Percentiles rank a stretch among this genome's conserved stretches.
phyloP scores from a whole-genome alignment of 2,329 filamentous ascomycete species.

The Aspergillus fructus region DNA sequence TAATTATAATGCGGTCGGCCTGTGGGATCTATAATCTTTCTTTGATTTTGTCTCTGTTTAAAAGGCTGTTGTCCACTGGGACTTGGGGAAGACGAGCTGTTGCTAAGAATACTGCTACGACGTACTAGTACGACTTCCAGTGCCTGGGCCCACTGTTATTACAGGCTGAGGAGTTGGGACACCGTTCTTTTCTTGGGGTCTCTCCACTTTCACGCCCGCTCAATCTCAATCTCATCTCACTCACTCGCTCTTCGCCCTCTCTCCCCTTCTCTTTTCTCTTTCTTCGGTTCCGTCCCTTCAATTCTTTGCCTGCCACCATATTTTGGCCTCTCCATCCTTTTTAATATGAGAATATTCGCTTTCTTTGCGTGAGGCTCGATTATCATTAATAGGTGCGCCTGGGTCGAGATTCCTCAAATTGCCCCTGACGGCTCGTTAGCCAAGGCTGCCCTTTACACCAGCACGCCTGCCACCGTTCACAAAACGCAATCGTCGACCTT shows the following conservation, averaged over 20 bases:
- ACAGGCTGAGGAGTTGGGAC: slow-evolving; percentile 1
- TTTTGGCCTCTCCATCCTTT: slow-evolving; percentile 9
- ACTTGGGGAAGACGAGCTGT: neutral
- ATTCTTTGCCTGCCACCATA: slow-evolving; percentile 3
- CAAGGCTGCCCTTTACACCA: neutral
- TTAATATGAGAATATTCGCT: slow-evolving; percentile 7
- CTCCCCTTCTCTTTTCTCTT: slow-evolving; percentile 15
- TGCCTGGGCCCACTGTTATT: slow-evolving; percentile 1
- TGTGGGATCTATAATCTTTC: neutral
- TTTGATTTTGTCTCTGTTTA: neutral
- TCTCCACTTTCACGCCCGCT: slow-evolving; percentile 7
- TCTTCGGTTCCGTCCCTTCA: slow-evolving; percentile 5
- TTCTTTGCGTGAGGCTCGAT: slow-evolving; percentile 12
- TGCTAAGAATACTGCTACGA: neutral
- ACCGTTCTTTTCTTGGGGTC: slow-evolving; percentile 5
- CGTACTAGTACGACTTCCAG: neutral
- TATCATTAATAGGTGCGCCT: slow-evolving; percentile 6
- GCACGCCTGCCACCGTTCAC: neutral
- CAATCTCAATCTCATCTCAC: slow-evolving; percentile 25
- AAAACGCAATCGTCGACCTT: slow-evolving; percentile 1
- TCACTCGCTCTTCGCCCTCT: slow-evolving; percentile 20
- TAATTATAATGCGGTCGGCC: neutral
- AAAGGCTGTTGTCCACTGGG: neutral
- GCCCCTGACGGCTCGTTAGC: neutral
- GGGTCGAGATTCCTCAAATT: neutral